A percentile compares a stretch with the other conserved stretches of the same genome.
Evolutionary conservation across 306 rosid genomes (phyloP).

Genomic region (Cicer judaicum): DNA sequence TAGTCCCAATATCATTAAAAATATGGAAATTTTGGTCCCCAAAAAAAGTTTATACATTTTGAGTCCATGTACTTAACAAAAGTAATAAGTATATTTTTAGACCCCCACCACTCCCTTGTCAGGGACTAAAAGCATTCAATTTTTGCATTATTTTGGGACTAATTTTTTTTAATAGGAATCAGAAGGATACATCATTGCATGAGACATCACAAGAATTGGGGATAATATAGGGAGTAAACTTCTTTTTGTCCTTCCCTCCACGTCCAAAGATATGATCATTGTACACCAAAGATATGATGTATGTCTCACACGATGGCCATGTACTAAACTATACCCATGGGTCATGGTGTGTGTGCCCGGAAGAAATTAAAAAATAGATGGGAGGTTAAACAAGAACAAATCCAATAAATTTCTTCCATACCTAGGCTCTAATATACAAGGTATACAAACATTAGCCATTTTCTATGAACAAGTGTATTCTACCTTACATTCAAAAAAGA

Average conservation of each 20-base stretch:
- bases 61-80: not conserved
- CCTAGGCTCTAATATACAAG: slow-evolving; percentile 21
- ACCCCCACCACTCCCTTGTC: not conserved
- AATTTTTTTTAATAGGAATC: not conserved
- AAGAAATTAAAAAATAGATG: slow-evolving; percentile 4
- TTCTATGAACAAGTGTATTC: slow-evolving; percentile 20
- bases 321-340: slow-evolving; percentile 17
- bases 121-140: not conserved
- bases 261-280: not conserved
- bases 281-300: slow-evolving; percentile 20
- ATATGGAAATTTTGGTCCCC: not conserved
- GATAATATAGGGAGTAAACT: not conserved
- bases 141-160: not conserved
- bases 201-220: slow-evolving; percentile 30
- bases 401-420: slow-evolving; percentile 5
- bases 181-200: not conserved
- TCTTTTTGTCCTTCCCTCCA: not conserved
- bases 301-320: slow-evolving; percentile 7
- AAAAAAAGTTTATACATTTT: not conserved
- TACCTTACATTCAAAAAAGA: slow-evolving; percentile 25
- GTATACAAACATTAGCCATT: slow-evolving; percentile 24
- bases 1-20: not conserved
- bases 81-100: not conserved
- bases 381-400: slow-evolving; percentile 22
- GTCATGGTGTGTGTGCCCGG: slow-evolving; percentile 1